These are phyloP conservation scores for Gliomastix tumulicola DNA, from an alignment of 2,329 filamentous ascomycete genomes.

Conservation along the genomic window DNA sequence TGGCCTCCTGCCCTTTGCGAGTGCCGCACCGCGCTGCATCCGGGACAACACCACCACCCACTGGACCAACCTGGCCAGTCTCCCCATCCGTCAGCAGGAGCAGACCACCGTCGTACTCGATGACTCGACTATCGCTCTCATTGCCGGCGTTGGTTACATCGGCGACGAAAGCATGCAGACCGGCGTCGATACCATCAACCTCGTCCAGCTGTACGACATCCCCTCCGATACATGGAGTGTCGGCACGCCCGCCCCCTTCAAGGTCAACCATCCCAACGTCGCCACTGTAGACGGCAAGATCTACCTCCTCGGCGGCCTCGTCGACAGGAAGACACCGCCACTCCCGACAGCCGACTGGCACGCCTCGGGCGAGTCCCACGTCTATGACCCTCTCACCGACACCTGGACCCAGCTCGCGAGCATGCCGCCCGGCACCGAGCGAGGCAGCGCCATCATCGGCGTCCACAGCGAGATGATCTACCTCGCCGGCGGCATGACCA, in stretches of 20 bases:
- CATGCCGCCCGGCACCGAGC: constrained; percentile 15
- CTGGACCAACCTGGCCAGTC: too few species aligned
- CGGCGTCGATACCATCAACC: too few species aligned
- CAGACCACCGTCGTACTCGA: too few species aligned
- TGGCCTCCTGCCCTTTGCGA: too few species aligned
- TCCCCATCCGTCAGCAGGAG: too few species aligned
- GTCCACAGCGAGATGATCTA: constrained; percentile 20
- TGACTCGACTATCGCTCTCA: too few species aligned
- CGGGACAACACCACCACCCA: too few species aligned
- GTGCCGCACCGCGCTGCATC: too few species aligned
- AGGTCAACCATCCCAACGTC: constrained; percentile 28
- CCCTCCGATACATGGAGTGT: constrained; percentile 16
- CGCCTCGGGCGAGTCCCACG: constrained; percentile 15
- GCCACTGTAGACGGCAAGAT: constrained; percentile 24
- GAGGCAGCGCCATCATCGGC: constrained; percentile 23
- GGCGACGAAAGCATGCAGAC: too few species aligned
- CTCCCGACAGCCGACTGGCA: constrained; percentile 14
- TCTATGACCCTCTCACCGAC: constrained; percentile 18
- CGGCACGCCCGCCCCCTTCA: constrained; percentile 15
- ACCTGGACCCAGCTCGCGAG: constrained; percentile 16
- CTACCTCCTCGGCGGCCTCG: constrained; percentile 29
- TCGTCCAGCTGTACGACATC: constrained; percentile 25
- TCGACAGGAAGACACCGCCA: too few species aligned
- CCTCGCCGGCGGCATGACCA: constrained; percentile 27
- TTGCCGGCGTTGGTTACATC: too few species aligned